Conservation (phyloP, 441 rosid species). For the Pelargonium citronellum region DNA sequence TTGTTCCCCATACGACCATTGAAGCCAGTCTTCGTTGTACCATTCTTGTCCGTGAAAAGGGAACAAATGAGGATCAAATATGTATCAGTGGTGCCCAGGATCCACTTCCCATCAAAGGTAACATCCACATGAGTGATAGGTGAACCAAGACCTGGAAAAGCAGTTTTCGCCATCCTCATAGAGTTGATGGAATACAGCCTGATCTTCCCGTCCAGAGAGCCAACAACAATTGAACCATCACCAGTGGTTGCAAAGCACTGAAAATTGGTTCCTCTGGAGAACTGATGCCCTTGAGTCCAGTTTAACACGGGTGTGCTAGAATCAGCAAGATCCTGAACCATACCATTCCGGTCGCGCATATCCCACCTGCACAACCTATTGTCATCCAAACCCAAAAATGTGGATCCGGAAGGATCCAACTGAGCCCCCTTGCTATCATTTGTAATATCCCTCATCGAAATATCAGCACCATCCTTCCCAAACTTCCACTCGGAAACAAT, state of each 20-base stretch:
- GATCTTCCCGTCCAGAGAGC: slow-evolving; percentile 91
- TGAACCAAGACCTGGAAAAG: slow-evolving; percentile 95
- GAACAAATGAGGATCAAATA: slow-evolving; percentile 81
- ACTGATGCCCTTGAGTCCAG: slow-evolving; percentile 92
- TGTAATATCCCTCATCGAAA: slow-evolving; percentile 80
- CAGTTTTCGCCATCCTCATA: slow-evolving; percentile 92
- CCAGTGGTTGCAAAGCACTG: slow-evolving; percentile 93
- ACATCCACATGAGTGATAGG: slow-evolving; percentile 90
- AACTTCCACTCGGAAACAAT: slow-evolving; percentile 84
- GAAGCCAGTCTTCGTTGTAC: slow-evolving; percentile 79
- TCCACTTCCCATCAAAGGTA: slow-evolving; percentile 93
- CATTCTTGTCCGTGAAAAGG: slow-evolving; percentile 73
- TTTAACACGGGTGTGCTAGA: slow-evolving; percentile 62
- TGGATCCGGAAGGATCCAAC: slow-evolving; percentile 88
- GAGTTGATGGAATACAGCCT: slow-evolving; percentile 69
- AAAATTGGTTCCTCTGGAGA: slow-evolving; percentile 88
- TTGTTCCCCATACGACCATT: slow-evolving; percentile 90
- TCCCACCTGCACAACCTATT: slow-evolving; percentile 97
- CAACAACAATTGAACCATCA: slow-evolving; percentile 90
- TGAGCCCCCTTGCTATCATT: slow-evolving; percentile 92
- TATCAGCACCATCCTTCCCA: slow-evolving; percentile 88
- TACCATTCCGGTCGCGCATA: slow-evolving; percentile 80
- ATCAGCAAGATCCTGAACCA: slow-evolving; percentile 81
- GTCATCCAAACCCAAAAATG: slow-evolving; percentile 91
- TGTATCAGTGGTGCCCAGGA: slow-evolving; percentile 86